Base-by-base conservation (phyloP, 768 basidiomycete species). In the Termitomyces eurrhizus region DNA sequence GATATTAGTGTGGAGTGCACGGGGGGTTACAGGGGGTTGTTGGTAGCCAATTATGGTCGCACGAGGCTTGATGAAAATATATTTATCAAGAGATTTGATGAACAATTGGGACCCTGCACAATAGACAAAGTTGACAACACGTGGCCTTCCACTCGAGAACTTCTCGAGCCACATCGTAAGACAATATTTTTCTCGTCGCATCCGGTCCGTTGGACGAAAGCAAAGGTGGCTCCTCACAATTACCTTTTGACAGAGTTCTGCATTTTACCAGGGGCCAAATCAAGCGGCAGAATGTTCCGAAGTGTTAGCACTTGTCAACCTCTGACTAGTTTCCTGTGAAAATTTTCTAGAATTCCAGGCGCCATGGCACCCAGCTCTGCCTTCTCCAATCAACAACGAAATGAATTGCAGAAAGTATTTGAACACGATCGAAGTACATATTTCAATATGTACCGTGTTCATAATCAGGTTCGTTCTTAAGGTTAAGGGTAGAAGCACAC, bases 21-120 rank as follows among this genome's bases (percentile, higher is more conserved):
- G 57, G 51, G 46, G 58, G 56, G 36, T 57, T 64, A 61, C 59
- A 41, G 59, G 52, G 62, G 46, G 59, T 52, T 42, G 7, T 7
- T 8, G 21, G 21, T 26, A 62, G 8, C 49, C 49, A n/a, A 9
- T 33, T 51, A n/a, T 41, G 24, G 62, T 63, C 58, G 57, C 58
- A 62, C 62, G 37, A 45, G 33, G 60, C 41, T 11, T 54, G 52
- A 64, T 64, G 60, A 53, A 61, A 52, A 61, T 61, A 60, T 60
- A 57, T 64, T 57, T 41, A 4, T 54, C 42, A 29, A 41, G 53
- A 58, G 52, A 44, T 54, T 33, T 61, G 59, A 52, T 59, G 56
- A 58, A 64, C 63, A 61, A 64, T 64, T 64, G 46, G 32, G 50
- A 51, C 26, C 39, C 39, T 21, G 13, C 55, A 56, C 21, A 56